Evolutionary conservation across 2,329 filamentous ascomycete genomes (phyloP).

Genomic region (Sarocladium brachiariae): DNA sequence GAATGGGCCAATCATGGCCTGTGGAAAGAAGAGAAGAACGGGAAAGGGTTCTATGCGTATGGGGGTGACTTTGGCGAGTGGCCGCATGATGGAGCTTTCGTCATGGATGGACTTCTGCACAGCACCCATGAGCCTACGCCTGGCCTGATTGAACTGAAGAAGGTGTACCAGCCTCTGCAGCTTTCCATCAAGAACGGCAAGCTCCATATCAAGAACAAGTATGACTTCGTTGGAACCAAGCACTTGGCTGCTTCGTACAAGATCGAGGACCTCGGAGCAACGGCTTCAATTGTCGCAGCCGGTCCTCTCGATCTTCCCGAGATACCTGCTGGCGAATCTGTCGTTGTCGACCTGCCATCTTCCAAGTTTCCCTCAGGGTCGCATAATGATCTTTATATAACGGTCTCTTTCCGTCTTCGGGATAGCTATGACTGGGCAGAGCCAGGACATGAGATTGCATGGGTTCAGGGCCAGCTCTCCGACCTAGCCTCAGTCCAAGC

Average conservation of each 20-base stretch:
- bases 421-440: slow-evolving; percentile 42
- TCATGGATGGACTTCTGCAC: slow-evolving; percentile 53
- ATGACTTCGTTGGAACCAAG: slow-evolving; percentile 40
- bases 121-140: slow-evolving; percentile 49
- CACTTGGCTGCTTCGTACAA: slow-evolving; percentile 33
- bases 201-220: slow-evolving; percentile 39
- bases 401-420: slow-evolving; percentile 36
- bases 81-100: slow-evolving; percentile 54
- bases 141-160: slow-evolving; percentile 50
- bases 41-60: slow-evolving; percentile 47
- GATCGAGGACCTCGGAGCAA: slow-evolving; percentile 29
- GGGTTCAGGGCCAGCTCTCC: slow-evolving; percentile 33
- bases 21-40: slow-evolving; percentile 33
- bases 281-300: slow-evolving; percentile 31
- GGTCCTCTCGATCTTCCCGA: slow-evolving; percentile 30
- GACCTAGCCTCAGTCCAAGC: not conserved
- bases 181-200: slow-evolving; percentile 15
- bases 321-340: slow-evolving; percentile 31
- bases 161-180: slow-evolving; percentile 25
- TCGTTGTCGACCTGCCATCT: slow-evolving; percentile 19
- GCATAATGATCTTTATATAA: slow-evolving; percentile 33
- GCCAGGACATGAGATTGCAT: slow-evolving; percentile 47
- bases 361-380: not conserved
- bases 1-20: slow-evolving; percentile 59
- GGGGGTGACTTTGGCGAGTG: slow-evolving; percentile 56